Evolutionary conservation across 352 stramenopile genomes (phyloP).

Genomic region (Thraustochytrium sp.): DNA sequence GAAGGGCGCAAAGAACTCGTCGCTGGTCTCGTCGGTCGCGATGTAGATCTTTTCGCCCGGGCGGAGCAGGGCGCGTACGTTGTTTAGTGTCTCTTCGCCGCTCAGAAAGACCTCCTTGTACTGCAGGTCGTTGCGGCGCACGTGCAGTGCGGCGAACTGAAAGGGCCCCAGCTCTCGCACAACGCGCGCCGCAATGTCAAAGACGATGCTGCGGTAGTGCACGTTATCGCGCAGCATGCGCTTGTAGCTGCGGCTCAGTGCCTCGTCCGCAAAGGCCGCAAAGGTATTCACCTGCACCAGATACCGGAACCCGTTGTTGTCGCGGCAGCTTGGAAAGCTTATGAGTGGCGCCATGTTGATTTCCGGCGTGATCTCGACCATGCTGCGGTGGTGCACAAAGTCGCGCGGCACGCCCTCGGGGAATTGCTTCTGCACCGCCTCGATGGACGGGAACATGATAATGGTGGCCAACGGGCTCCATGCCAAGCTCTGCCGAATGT

Average conservation of each 20-base stretch:
- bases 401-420: background rate
- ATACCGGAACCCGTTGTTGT: constrained; percentile 26
- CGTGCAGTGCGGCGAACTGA: constrained; percentile 10
- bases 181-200: constrained; percentile 38
- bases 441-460: constrained; percentile 33
- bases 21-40: constrained; percentile 35
- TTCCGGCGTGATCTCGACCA: constrained; percentile 31
- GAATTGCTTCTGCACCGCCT: background rate
- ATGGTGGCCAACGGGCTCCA: constrained; percentile 19
- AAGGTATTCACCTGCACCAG: constrained; percentile 30
- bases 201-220: constrained; percentile 36
- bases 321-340: constrained; percentile 17
- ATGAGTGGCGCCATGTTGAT: constrained; percentile 13
- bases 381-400: constrained; percentile 27
- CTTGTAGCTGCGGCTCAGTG: constrained; percentile 33
- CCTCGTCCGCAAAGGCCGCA: constrained; percentile 41
- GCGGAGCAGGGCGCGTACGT: background rate
- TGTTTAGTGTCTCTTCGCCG: constrained; percentile 16
- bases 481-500: background rate
- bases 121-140: constrained; percentile 42
- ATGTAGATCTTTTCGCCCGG: constrained; percentile 41
- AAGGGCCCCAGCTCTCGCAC: constrained; percentile 22
- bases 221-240: constrained; percentile 42
- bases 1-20: constrained; percentile 12
- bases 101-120: constrained; percentile 45